A percentile compares a stretch with the other conserved stretches of the same genome.
phyloP scores from a whole-genome alignment of 352 stramenopile species.

The Pythium myriotylum region DNA sequence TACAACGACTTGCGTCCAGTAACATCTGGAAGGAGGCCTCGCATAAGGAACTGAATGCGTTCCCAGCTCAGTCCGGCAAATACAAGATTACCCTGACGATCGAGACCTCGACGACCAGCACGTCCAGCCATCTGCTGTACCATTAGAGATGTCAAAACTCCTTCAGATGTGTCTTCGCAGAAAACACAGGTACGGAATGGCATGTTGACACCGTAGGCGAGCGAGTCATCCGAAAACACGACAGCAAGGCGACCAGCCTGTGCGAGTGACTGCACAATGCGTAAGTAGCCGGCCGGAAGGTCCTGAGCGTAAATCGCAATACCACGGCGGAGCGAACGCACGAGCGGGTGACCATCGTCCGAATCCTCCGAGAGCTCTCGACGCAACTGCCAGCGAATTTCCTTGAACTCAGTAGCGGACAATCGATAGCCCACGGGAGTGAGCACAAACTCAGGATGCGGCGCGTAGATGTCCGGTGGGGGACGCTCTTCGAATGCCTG shows the following conservation, averaged over 20 bases:
- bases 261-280: slow-evolving; percentile 96
- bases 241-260: slow-evolving; percentile 97
- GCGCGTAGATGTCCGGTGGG: slow-evolving; percentile 93
- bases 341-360: slow-evolving; percentile 78
- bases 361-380: slow-evolving; percentile 81
- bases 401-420: slow-evolving; percentile 91
- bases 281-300: slow-evolving; percentile 94
- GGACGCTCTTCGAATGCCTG: slow-evolving; percentile 85
- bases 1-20: slow-evolving; percentile 92
- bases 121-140: slow-evolving; percentile 99
- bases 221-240: slow-evolving; percentile 97
- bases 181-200: slow-evolving; percentile 98
- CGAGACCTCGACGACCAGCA: slow-evolving; percentile 96
- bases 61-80: slow-evolving; percentile 95
- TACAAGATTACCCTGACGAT: slow-evolving; percentile 97
- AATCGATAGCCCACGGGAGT: slow-evolving; percentile 93
- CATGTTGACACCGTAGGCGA: slow-evolving; percentile 99
- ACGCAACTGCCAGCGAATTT: slow-evolving; percentile 88
- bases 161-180: slow-evolving; percentile 95
- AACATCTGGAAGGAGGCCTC: slow-evolving; percentile 94
- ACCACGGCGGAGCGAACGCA: slow-evolving; percentile 92
- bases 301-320: slow-evolving; percentile 99
- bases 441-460: slow-evolving; percentile 98
- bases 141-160: slow-evolving; percentile 95
- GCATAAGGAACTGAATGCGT: slow-evolving; percentile 97